Base-by-base conservation (phyloP, 2,329 filamentous ascomycete genomes). In the Annulohypoxylon truncatum region DNA sequence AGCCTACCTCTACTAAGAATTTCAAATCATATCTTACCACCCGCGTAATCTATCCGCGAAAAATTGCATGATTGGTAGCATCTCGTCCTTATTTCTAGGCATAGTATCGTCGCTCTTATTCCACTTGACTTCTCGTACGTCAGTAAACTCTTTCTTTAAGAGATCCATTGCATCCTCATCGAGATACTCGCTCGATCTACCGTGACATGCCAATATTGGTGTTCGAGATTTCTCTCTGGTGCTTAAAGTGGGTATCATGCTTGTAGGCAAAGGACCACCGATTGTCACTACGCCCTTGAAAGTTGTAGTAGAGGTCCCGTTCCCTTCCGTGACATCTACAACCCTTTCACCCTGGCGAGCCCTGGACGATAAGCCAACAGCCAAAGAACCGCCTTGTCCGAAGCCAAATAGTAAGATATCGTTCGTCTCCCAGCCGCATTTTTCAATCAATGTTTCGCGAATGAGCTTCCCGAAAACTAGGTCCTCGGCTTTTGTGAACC, bases 31-130 rank as follows among this genome's bases (percentile, higher is more conserved):
- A 28, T 48, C 44, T 48, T 48, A 46, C 20, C 12, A 76, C 1
- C 70, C 72, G 22, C 72, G 66, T 71, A 96, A 78, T 73, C 90
- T 85, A 53, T 90, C 85, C 0, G 90, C 90, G 73, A 94, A 86
- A 73, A 90, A 97, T 74, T 91, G 88, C 93, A 97, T 97, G 65
- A 97, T 86, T 0, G 94, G 94, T 73, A 94, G 76, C 85, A 96
- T 94, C 83, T 98, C 94, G 9, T 96, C 93, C 56, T 91, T 84
- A 76, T 85, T 90, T 47, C 84, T 82, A n/a, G 94, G 93, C 94
- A 97, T 97, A 0, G 85, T 86, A 77, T 97, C 93, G 4, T 90
- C 92, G 2, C 77, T 79, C 75, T 90, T 88, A 74, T 84, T 86
- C 88, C 92, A 96, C 73, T 87, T 87, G 60, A 89, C 89, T 68